These are phyloP conservation scores for Boehmeria nivea DNA, from an alignment of 306 rosid species.

Conservation along the genomic window DNA sequence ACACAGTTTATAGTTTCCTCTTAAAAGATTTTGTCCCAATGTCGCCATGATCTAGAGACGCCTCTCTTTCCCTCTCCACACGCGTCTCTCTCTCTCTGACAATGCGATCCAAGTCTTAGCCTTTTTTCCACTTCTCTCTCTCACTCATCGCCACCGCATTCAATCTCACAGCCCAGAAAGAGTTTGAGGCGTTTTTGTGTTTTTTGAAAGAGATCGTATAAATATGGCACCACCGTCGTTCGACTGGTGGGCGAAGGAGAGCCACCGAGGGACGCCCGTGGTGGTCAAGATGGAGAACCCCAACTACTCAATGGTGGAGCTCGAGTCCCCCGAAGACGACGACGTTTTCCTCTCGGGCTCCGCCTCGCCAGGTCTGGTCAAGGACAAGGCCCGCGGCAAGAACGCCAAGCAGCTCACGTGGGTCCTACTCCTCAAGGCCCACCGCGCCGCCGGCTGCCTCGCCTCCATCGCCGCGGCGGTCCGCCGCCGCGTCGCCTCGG, in stretches of 20 bases:
- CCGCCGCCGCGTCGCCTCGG: constrained; percentile 66
- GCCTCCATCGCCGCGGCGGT: constrained; percentile 59
- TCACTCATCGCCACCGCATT: too few relatives aligned
- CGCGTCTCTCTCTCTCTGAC: constrained; percentile 23
- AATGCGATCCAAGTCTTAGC: neutral
- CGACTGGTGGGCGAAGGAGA: constrained; percentile 70
- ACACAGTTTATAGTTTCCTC: constrained; percentile 9
- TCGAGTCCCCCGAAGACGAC: constrained; percentile 72
- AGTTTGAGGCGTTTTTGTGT: neutral
- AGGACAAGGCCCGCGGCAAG: constrained; percentile 60
- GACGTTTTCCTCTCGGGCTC: constrained; percentile 43
- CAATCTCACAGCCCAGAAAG: too few relatives aligned
- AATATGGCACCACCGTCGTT: constrained; percentile 65
- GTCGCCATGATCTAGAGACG: constrained; percentile 50
- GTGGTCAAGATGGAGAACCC: constrained; percentile 97
- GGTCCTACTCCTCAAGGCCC: constrained; percentile 88
- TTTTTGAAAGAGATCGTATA: constrained; percentile 13
- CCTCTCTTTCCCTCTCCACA: constrained; percentile 45
- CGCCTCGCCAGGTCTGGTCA: constrained; percentile 26
- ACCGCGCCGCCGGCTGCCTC: constrained; percentile 76
- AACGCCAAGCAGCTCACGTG: constrained; percentile 89
- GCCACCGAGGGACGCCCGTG: constrained; percentile 83
- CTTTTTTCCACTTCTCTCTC: neutral
- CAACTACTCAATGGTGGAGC: constrained; percentile 93
- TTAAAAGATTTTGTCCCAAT: constrained; percentile 37